These are phyloP conservation scores for Emergomyces pasteurianus DNA, from an alignment of 2,329 filamentous ascomycete species.

Conservation along the genomic window DNA sequence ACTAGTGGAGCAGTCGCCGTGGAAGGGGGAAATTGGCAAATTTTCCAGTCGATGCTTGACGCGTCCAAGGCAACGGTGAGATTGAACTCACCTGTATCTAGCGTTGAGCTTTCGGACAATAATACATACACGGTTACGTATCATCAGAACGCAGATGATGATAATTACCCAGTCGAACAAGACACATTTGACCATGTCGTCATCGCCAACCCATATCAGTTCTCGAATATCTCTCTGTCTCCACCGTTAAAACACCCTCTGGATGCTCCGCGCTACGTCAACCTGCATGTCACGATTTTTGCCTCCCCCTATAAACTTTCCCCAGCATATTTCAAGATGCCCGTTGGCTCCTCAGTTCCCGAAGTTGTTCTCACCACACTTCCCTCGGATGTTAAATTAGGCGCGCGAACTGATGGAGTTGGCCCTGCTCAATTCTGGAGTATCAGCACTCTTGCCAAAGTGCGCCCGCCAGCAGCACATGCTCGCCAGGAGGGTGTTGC, in stretches of 20 bases:
- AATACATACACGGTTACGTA: conserved; percentile 36
- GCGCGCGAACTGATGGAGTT: conserved; percentile 40
- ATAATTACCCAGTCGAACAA: neutral
- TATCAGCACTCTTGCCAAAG: conserved; percentile 58
- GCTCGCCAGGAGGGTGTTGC: conserved; percentile 7
- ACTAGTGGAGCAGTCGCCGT: conserved; percentile 72
- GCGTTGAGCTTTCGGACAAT: conserved; percentile 36
- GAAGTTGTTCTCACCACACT: conserved; percentile 75
- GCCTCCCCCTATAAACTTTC: conserved; percentile 63
- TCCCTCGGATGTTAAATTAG: conserved; percentile 37
- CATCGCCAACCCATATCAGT: conserved; percentile 74
- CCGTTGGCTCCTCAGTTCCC: conserved; percentile 44
- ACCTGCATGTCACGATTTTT: conserved; percentile 81
- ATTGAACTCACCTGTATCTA: conserved; percentile 56
- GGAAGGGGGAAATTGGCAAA: conserved; percentile 81
- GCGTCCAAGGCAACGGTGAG: conserved; percentile 48
- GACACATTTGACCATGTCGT: conserved; percentile 63
- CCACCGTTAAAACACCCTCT: conserved; percentile 41
- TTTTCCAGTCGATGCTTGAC: conserved; percentile 73
- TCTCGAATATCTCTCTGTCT: conserved; percentile 51
- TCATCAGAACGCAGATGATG: conserved; percentile 12
- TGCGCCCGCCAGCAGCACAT: conserved; percentile 43
- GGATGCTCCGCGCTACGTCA: conserved; percentile 72
- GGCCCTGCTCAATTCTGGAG: conserved; percentile 75
- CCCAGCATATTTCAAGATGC: conserved; percentile 58